Evolutionary conservation across 495 filamentous ascomycete genomes (phyloP).

Genomic region (Daldinia vernicosa): DNA sequence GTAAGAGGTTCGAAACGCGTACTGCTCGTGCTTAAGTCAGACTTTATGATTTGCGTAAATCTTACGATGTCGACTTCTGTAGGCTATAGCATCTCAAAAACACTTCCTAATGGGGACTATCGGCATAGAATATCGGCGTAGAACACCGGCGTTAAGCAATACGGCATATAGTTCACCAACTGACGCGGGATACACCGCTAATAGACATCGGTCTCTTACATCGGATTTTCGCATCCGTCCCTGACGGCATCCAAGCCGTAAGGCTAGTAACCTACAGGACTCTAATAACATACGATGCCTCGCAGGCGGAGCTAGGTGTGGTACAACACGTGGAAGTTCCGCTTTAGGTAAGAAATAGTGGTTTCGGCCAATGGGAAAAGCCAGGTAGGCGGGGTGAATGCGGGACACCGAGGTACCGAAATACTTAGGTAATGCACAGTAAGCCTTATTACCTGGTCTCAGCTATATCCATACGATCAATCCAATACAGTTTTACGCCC

Average conservation of each 20-base stretch:
- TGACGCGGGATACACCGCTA: neutral
- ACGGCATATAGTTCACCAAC: neutral
- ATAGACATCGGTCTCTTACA: neutral
- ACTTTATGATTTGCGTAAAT: neutral
- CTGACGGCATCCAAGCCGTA: slow-evolving; percentile 7
- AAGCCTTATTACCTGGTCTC: neutral
- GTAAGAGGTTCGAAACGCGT: neutral
- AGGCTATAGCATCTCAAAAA: neutral
- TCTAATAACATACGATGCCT: slow-evolving; percentile 34
- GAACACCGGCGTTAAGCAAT: slow-evolving; percentile 1
- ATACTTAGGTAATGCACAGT: neutral
- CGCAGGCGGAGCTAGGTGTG: slow-evolving; percentile 9
- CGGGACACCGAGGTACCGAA: slow-evolving; percentile 35
- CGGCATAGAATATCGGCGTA: neutral
- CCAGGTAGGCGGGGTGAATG: slow-evolving; percentile 20
- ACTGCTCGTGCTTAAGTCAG: neutral
- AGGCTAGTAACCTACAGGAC: neutral
- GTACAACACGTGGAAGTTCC: slow-evolving; percentile 30
- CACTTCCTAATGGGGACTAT: neutral
- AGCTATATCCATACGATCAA: slow-evolving; percentile 1
- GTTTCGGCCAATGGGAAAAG: slow-evolving; percentile 31
- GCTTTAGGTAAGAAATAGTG: slow-evolving; percentile 34
- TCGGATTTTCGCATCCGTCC: slow-evolving; percentile 7
- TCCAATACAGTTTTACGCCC: neutral
- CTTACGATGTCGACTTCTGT: neutral